Evolutionary conservation across 371 early-diverging fungal genomes (phyloP).

Genomic region (Mucor plumbeus): DNA sequence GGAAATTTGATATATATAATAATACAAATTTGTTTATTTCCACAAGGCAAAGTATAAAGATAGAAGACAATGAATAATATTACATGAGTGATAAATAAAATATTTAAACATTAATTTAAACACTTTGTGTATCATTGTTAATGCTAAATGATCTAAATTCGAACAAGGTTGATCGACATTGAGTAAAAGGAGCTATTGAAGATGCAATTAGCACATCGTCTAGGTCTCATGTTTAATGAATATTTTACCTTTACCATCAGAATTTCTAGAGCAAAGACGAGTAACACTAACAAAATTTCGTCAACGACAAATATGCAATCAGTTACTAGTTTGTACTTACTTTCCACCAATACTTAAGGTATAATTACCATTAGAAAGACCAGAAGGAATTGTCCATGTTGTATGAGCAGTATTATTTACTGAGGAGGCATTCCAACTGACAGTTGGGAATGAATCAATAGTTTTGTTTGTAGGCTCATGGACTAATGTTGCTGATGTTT

Average conservation of each 20-base stretch:
- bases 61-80: not conserved
- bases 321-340: conserved; percentile 24
- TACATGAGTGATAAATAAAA: not conserved
- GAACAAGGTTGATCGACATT: conserved; percentile 24
- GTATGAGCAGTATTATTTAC: conserved; percentile 9
- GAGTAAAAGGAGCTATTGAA: conserved; percentile 35
- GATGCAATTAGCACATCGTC: not conserved
- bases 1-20: not conserved
- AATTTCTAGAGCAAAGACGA: conserved; percentile 37
- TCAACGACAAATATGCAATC: not conserved
- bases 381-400: conserved; percentile 40
- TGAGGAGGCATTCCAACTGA: conserved; percentile 11
- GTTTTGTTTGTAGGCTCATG: conserved; percentile 20
- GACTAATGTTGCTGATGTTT: conserved; percentile 28
- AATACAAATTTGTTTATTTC: not conserved
- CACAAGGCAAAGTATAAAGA: not conserved
- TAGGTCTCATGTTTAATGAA: no score
- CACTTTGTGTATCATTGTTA: not conserved
- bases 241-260: conserved; percentile 25
- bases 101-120: no score
- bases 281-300: conserved; percentile 24
- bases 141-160: conserved; percentile 21
- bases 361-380: conserved; percentile 35
- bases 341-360: conserved; percentile 35
- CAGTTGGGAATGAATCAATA: conserved; percentile 24